Evolutionary conservation across 2,329 filamentous ascomycete genomes (phyloP).

Genomic region (Cytospora leucostoma): DNA sequence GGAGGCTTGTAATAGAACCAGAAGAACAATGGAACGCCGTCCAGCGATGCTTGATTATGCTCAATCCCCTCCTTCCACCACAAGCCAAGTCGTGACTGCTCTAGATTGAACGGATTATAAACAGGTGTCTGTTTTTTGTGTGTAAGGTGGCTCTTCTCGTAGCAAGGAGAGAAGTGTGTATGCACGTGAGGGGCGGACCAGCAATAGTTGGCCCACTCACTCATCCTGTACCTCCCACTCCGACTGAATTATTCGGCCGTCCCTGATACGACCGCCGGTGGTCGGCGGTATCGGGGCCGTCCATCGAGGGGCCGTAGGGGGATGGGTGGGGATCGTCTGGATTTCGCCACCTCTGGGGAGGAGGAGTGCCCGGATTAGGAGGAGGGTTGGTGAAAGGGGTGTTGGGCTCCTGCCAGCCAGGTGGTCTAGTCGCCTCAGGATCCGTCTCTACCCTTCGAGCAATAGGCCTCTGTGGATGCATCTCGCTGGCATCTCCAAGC

Average conservation of each 20-base stretch:
- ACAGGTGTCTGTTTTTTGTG: slow-evolving; percentile 20
- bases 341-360: slow-evolving; percentile 48
- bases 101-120: slow-evolving; percentile 28
- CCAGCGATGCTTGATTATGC: slow-evolving; percentile 27
- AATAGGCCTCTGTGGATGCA: slow-evolving; percentile 56
- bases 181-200: slow-evolving; percentile 5
- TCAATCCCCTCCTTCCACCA: slow-evolving; percentile 11
- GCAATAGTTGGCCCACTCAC: slow-evolving; percentile 3
- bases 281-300: slow-evolving; percentile 46
- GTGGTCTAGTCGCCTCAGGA: slow-evolving; percentile 46
- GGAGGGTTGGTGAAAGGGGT: slow-evolving; percentile 42
- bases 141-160: slow-evolving; percentile 5
- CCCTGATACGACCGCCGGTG: slow-evolving; percentile 56
- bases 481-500: slow-evolving; percentile 61
- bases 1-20: slow-evolving; percentile 29
- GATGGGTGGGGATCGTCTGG: slow-evolving; percentile 48
- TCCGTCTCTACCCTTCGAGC: slow-evolving; percentile 81
- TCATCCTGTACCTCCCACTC: slow-evolving; percentile 49
- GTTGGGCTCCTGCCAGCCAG: slow-evolving; percentile 69
- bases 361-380: slow-evolving; percentile 49
- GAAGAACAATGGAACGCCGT: slow-evolving; percentile 27
- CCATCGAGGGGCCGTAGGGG: slow-evolving; percentile 48
- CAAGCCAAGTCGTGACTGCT: slow-evolving; percentile 18
- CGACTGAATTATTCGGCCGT: slow-evolving; percentile 51
- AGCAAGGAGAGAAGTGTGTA: slow-evolving; percentile 16